Percentiles rank a stretch among this genome's conserved stretches.
phyloP scores from a whole-genome alignment of 2,329 filamentous ascomycete species.

The Aspergillus hortae region DNA sequence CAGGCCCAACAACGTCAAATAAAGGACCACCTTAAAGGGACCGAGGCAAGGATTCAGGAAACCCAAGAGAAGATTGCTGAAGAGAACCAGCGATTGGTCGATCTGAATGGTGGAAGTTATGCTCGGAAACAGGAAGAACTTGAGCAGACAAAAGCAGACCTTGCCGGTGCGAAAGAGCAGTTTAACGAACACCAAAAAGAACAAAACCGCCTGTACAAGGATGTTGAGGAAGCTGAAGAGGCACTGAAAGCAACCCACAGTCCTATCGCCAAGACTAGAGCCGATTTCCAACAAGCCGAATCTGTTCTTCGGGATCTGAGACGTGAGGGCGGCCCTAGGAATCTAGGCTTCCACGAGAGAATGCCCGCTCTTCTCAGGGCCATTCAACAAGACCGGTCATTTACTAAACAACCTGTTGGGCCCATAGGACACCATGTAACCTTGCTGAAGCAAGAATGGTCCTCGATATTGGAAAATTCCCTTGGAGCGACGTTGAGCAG shows the following conservation, averaged over 20 bases:
- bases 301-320: conserved; percentile 51
- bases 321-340: conserved; percentile 56
- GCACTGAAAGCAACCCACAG: conserved; percentile 20
- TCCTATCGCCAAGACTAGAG: conserved; percentile 43
- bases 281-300: conserved; percentile 55
- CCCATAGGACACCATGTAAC: conserved; percentile 77
- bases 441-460: conserved; percentile 77
- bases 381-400: conserved; percentile 68
- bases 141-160: conserved; percentile 53
- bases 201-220: conserved; percentile 31
- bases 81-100: conserved; percentile 57
- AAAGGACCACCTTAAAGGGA: conserved; percentile 53
- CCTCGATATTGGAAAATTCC: conserved; percentile 71
- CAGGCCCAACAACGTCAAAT: conserved; percentile 66
- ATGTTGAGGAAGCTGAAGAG: conserved; percentile 33
- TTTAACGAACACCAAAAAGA: conserved; percentile 42
- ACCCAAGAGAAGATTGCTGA: conserved; percentile 44
- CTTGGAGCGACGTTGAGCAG: conserved; percentile 67
- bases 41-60: conserved; percentile 42
- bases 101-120: conserved; percentile 67
- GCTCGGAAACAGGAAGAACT: conserved; percentile 59
- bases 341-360: conserved; percentile 61
- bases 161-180: conserved; percentile 43
- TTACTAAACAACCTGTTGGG: conserved; percentile 70
- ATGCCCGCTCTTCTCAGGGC: conserved; percentile 62